These are phyloP conservation scores for Bathelium albidoporum DNA, from an alignment of 495 filamentous ascomycete genomes.

Conservation along the genomic window DNA sequence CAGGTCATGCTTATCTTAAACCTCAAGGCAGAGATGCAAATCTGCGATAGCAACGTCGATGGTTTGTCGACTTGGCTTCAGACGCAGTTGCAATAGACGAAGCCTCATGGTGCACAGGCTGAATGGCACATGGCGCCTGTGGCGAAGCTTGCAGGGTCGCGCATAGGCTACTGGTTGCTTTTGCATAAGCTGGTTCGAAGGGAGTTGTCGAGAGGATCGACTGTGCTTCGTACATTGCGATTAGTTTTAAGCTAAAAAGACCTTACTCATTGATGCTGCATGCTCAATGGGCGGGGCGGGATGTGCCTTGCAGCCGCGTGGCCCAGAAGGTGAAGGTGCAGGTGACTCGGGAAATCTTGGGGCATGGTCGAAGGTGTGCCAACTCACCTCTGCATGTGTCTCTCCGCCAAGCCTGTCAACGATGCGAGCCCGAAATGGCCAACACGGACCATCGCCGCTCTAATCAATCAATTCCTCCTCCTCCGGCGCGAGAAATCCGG, in stretches of 20 bases:
- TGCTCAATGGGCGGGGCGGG: neutral
- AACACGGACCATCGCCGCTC: neutral
- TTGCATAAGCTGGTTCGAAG: neutral
- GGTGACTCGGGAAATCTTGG: slow-evolving; percentile 1
- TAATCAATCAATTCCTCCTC: neutral
- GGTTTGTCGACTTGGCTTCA: slow-evolving; percentile 60
- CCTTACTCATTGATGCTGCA: neutral
- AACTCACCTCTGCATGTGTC: slow-evolving; percentile 4
- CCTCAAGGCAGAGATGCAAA: slow-evolving; percentile 83
- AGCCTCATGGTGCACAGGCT: neutral
- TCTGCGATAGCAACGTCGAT: slow-evolving; percentile 51
- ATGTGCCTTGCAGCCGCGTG: neutral
- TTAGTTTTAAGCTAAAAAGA: neutral
- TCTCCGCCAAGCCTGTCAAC: neutral
- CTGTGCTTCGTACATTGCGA: slow-evolving; percentile 2
- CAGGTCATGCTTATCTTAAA: slow-evolving; percentile 82
- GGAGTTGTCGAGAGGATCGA: neutral
- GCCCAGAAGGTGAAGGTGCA: neutral
- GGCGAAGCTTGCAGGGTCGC: neutral
- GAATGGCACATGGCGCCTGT: neutral
- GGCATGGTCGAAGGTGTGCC: slow-evolving; percentile 3
- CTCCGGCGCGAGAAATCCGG: neutral
- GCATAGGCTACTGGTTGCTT: neutral
- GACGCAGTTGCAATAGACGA: slow-evolving; percentile 21
- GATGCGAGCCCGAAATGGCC: neutral